Base-by-base conservation (phyloP, 2,329 filamentous ascomycete species). In the Arthrinium phaeospermum region DNA sequence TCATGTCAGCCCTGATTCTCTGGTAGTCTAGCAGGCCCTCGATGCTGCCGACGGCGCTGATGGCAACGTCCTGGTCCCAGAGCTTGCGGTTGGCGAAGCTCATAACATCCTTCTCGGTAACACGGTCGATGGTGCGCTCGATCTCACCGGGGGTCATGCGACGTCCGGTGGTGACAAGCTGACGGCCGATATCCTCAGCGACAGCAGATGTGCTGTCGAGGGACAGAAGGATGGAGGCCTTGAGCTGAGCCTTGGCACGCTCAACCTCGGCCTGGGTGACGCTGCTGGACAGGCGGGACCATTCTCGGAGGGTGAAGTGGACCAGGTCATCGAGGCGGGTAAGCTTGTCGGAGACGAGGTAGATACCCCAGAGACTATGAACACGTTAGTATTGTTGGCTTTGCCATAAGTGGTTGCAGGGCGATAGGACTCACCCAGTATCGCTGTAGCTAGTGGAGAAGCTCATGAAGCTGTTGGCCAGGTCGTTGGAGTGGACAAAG, bases 391-490 rank as follows among this genome's bases (percentile, higher is more conserved):
- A 76, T 72, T 49, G 10, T 72, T 49, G 10, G 16, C 44, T 14
- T 5, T 67, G 14, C 30, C 68, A 8, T 27, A 27, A 24, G 8
- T 19, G 27, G 34, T 12, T 12, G 30, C 30, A 51, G 22, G 19
- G 13, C 37, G 19, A n/a, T 24, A 37, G 61, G 70, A 83, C 92
- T 85, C 91, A 98, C 95, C 95, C 96, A 83, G 96, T 99, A 85
- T 99, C 96, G 82, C 95, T 98, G 88, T 99, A 99, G 89, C 94
- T 98, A 78, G 96, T 99, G 77, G 95, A 98, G 88, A 99, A 99
- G 88, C 94, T 97, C 97, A 99, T 99, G 90, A 98, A 99, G 91
- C 95, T 98, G 89, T 98, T 99, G 85, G 96, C 96, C 75, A 99
- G 91, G 84, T 95, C 92, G 87, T 98, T 91, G 86, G 97, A 92